Evolutionary conservation across 129 eudicot genomes (phyloP).

Genomic region (Tanacetum coccineum): DNA sequence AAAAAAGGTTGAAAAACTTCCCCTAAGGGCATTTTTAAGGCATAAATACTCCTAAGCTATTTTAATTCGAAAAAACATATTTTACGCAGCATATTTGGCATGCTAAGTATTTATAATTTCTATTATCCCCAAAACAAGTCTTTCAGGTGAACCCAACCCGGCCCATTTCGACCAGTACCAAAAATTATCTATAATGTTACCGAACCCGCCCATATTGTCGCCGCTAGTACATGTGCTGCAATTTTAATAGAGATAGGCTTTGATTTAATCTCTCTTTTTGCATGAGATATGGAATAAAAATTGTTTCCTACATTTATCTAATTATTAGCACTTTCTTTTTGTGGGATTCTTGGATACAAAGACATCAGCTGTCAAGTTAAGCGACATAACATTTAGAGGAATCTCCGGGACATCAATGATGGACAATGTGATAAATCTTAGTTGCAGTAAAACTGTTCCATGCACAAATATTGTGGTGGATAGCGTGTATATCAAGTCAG

Average conservation of each 20-base stretch:
- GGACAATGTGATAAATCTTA: constrained; percentile 55
- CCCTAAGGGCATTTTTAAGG: too few species aligned
- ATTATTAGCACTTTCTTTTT: neutral
- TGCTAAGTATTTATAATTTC: too few species aligned
- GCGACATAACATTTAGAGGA: constrained; percentile 44
- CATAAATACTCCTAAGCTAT: too few species aligned
- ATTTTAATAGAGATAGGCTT: neutral
- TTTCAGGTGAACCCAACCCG: too few species aligned
- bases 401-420: constrained; percentile 56
- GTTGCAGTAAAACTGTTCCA: constrained; percentile 55
- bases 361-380: constrained; percentile 49
- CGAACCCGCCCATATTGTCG: constrained; percentile 2
- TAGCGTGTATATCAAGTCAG: constrained; percentile 44
- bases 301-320: constrained; percentile 9
- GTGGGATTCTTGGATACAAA: constrained; percentile 23
- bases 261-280: neutral
- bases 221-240: neutral
- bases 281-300: neutral
- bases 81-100: too few species aligned
- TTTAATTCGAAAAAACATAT: too few species aligned
- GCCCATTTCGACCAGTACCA: too few species aligned
- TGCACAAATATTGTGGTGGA: constrained; percentile 51
- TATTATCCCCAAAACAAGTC: too few species aligned
- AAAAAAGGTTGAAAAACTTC: too few species aligned
- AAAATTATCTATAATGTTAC: too few species aligned